These are phyloP conservation scores for cucumber (Cucumis sativus) DNA, from an alignment of 306 rosid genomes.

Conservation along the genomic window Cucumber_9930_V3 NC_026656.2:23201501-23202000, in stretches of 20 bases:
- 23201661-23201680: not conserved
- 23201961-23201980: too few relatives aligned
- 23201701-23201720: not conserved
- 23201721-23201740: not conserved
- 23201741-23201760: not conserved
- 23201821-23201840: not conserved
- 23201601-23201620: not conserved
- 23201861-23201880: not conserved
- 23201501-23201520: conserved; percentile 5
- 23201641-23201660: not conserved
- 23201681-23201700: not conserved
- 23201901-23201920: too few relatives aligned
- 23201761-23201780: too few relatives aligned
- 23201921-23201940: too few relatives aligned
- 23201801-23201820: not conserved
- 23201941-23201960: too few relatives aligned
- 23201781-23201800: not conserved
- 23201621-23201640: not conserved
- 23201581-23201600: not conserved
- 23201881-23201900: too few relatives aligned
- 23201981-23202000: too few relatives aligned
- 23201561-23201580: not conserved
- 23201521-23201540: not conserved
- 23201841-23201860: not conserved
- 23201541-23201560: not conserved